phyloP scores from a whole-genome alignment of 305 asterid genomes.

The Withania somnifera region DNA sequence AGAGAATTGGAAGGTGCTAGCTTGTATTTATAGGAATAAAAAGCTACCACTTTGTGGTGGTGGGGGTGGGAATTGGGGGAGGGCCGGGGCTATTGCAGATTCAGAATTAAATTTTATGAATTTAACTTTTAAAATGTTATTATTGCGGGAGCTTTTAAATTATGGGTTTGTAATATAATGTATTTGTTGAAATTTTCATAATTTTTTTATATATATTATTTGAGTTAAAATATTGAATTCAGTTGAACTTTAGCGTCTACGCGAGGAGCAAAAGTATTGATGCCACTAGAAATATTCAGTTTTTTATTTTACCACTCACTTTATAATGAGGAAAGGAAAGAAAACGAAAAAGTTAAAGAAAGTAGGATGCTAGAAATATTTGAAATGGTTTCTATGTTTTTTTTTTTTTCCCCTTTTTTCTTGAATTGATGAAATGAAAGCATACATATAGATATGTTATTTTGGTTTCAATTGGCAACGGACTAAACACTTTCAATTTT shows the following conservation, averaged over 20 bases:
- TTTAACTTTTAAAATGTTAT: neutral
- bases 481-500: no score
- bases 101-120: neutral
- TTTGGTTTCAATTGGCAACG: no score
- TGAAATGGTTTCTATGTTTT: neutral
- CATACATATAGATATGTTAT: no score
- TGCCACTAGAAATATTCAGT: neutral
- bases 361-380: neutral
- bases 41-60: neutral
- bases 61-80: neutral
- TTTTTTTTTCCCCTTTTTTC: neutral
- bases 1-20: neutral
- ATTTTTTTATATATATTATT: neutral
- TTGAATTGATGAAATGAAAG: neutral
- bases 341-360: neutral
- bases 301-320: neutral
- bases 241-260: neutral
- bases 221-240: neutral
- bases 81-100: neutral
- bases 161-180: neutral
- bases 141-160: neutral
- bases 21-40: neutral
- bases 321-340: neutral
- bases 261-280: neutral
- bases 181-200: neutral